A percentile compares a stretch with the other conserved stretches of the same genome.
Conservation (phyloP, 129 eudicot species). For the Arctium minus region DNA sequence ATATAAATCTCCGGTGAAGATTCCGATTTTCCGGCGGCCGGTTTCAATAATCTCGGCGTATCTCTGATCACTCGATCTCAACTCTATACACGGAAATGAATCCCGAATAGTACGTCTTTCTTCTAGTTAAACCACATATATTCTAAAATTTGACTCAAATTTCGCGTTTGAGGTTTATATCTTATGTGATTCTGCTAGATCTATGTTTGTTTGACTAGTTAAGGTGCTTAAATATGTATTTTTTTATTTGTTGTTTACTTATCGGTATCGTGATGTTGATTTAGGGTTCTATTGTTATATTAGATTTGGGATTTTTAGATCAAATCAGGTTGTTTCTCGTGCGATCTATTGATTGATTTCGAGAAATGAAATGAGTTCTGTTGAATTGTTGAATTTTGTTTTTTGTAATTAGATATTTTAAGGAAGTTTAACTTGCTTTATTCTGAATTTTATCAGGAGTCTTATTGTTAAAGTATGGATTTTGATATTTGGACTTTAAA, state of each 20-base stretch:
- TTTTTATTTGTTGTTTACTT: neutral
- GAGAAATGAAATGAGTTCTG: neutral
- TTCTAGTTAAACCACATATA: slow-evolving; percentile 7
- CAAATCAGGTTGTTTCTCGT: slow-evolving; percentile 10
- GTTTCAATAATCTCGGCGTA: neutral
- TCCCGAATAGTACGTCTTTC: slow-evolving; percentile 32
- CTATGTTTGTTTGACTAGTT: slow-evolving; percentile 8
- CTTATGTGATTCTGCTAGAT: slow-evolving; percentile 12
- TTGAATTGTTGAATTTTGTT: neutral
- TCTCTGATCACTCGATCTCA: slow-evolving; percentile 17
- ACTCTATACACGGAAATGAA: slow-evolving; percentile 23
- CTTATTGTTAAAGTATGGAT: neutral
- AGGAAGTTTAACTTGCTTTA: neutral
- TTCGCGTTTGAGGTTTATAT: neutral
- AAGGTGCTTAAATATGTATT: neutral
- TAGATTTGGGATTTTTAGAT: slow-evolving; percentile 4
- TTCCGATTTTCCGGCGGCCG: slow-evolving; percentile 16
- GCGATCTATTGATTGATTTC: slow-evolving; percentile 2
- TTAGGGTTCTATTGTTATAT: slow-evolving; percentile 9
- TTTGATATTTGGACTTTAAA: neutral
- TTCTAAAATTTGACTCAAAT: slow-evolving; percentile 2
- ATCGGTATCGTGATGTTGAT: neutral
- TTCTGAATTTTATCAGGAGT: neutral
- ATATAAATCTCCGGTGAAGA: slow-evolving; percentile 7
- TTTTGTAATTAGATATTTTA: neutral